A percentile compares a stretch with the other conserved stretches of the same genome.
Evolutionary conservation across 2,329 filamentous ascomycete genomes (phyloP).

Genomic region (Colletotrichum spaethianum): DNA sequence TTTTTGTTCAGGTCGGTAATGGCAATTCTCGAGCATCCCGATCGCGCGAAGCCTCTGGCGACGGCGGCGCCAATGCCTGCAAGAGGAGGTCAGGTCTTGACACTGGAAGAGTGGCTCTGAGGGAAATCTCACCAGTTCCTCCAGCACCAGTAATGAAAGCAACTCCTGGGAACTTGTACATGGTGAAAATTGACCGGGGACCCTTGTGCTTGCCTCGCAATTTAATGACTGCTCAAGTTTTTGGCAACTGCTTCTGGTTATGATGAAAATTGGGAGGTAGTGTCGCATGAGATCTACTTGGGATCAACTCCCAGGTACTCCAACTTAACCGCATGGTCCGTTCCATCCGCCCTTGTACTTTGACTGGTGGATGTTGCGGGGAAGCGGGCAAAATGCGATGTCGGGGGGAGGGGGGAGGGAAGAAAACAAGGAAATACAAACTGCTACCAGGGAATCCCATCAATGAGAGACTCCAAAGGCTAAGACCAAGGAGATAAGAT

Average conservation of each 20-base stretch:
- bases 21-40: constrained; percentile 65
- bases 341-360: not conserved
- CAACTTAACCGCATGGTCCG: not conserved
- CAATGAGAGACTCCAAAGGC: not conserved
- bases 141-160: constrained; percentile 63
- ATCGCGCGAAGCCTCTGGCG: constrained; percentile 63
- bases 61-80: constrained; percentile 70
- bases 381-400: constrained; percentile 24
- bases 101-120: not conserved
- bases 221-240: not conserved
- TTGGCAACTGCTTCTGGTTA: not conserved
- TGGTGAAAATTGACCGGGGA: not conserved
- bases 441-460: not conserved
- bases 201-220: not conserved
- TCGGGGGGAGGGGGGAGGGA: not conserved
- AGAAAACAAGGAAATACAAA: constrained; percentile 1
- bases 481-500: not conserved
- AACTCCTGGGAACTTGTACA: constrained; percentile 57
- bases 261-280: not conserved
- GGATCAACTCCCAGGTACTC: constrained; percentile 9
- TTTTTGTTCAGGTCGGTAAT: constrained; percentile 66
- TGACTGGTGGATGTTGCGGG: constrained; percentile 35
- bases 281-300: not conserved
- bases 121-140: constrained; percentile 55
- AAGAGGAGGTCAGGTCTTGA: not conserved